Evolutionary conservation across 352 stramenopile species (phyloP).

Genomic region (Phytopythium boreale): DNA sequence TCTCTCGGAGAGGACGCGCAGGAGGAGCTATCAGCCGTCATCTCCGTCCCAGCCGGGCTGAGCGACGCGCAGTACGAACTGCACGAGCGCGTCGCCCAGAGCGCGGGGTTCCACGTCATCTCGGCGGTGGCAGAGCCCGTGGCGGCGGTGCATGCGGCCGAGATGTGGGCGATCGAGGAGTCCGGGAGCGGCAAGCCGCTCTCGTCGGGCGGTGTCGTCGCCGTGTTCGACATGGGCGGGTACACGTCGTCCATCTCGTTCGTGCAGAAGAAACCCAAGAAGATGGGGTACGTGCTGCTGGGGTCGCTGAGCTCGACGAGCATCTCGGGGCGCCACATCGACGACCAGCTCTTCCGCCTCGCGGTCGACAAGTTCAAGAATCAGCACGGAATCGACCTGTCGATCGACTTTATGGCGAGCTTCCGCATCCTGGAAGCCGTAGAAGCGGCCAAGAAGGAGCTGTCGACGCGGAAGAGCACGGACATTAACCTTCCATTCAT

Average conservation of each 20-base stretch:
- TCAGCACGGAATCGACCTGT: conserved; percentile 61
- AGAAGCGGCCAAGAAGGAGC: conserved; percentile 67
- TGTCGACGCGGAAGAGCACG: conserved; percentile 47
- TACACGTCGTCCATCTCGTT: conserved; percentile 53
- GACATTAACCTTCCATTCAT: conserved; percentile 81
- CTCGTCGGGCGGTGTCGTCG: conserved; percentile 29
- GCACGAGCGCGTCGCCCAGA: conserved; percentile 48
- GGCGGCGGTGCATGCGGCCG: conserved; percentile 54
- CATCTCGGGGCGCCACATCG: conserved; percentile 43
- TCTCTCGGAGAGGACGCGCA: conserved; percentile 41
- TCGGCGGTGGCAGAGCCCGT: conserved; percentile 56
- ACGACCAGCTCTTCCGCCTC: conserved; percentile 45
- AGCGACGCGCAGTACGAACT: conserved; percentile 26
- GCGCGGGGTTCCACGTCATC: conserved; percentile 57
- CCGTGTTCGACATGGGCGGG: conserved; percentile 72
- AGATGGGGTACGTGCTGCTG: conserved; percentile 31
- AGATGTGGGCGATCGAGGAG: conserved; percentile 34
- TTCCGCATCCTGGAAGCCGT: conserved; percentile 68
- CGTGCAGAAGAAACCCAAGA: conserved; percentile 28
- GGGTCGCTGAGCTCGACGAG: conserved; percentile 26
- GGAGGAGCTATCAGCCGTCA: conserved; percentile 42
- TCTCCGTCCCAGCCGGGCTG: conserved; percentile 43
- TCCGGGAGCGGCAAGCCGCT: conserved; percentile 17
- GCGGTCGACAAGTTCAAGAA: conserved; percentile 55
- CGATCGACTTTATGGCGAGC: conserved; percentile 64